These are phyloP conservation scores for Umbilicus rupestris DNA, from an alignment of 164 flowering plant species.

Conservation along the genomic window DNA sequence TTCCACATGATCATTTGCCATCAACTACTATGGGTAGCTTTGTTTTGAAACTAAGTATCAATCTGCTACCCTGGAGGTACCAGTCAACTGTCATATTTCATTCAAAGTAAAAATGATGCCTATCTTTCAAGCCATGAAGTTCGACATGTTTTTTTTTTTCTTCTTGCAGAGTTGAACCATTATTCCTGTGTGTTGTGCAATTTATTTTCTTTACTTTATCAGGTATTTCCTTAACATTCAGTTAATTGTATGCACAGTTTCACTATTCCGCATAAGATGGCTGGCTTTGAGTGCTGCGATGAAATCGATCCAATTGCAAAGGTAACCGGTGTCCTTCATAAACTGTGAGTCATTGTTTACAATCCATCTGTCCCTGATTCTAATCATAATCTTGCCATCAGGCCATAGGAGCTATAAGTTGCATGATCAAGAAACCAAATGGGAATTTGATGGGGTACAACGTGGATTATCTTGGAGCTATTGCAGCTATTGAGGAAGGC, in stretches of 20 bases:
- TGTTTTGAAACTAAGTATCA: not conserved
- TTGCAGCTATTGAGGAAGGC: conserved; percentile 66
- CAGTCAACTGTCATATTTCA: too few species aligned
- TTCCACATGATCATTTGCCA: not conserved
- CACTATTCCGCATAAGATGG: conserved; percentile 32
- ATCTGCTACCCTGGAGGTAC: too few species aligned
- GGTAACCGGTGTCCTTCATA: conserved; percentile 12
- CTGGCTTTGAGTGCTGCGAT: conserved; percentile 22
- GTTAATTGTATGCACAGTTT: conserved; percentile 13
- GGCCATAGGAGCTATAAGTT: conserved; percentile 34
- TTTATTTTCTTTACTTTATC: not conserved
- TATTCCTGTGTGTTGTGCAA: not conserved
- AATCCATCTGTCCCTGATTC: not conserved
- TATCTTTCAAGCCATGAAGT: too few species aligned
- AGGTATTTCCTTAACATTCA: not conserved
- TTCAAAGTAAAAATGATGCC: too few species aligned
- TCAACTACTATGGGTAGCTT: not conserved
- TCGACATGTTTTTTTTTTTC: too few species aligned
- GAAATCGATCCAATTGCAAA: conserved; percentile 31
- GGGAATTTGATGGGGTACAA: conserved; percentile 33
- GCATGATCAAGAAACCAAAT: conserved; percentile 25
- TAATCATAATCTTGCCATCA: conserved; percentile 7
- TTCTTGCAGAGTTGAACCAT: too few species aligned
- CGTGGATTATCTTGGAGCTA: conserved; percentile 41
- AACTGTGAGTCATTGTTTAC: not conserved